phyloP scores from a whole-genome alignment of 257 asterid genomes.

The Lantana camara region DNA sequence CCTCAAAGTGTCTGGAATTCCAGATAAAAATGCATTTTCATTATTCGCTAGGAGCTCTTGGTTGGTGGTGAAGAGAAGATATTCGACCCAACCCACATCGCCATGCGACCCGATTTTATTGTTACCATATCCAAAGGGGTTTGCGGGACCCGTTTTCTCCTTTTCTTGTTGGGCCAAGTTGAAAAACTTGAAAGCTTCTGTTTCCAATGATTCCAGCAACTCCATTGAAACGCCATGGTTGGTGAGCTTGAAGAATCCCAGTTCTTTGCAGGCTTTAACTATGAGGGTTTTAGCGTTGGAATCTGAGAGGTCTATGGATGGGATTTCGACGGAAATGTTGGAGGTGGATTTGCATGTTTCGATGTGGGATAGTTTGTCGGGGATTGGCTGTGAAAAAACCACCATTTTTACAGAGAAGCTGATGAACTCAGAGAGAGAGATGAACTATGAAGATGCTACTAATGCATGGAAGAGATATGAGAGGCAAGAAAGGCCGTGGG shows the following conservation, averaged over 20 bases:
- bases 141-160: constrained; percentile 40
- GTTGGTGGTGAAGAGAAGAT: constrained; percentile 40
- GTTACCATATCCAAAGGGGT: constrained; percentile 44
- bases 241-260: constrained; percentile 49
- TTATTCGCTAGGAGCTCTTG: constrained; percentile 9
- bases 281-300: constrained; percentile 27
- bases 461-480: constrained; percentile 15
- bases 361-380: constrained; percentile 24
- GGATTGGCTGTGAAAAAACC: constrained; percentile 34
- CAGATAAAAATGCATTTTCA: constrained; percentile 21
- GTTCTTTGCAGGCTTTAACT: constrained; percentile 43
- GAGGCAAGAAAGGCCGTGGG: constrained; percentile 22
- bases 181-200: constrained; percentile 40
- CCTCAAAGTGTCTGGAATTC: constrained; percentile 39
- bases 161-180: constrained; percentile 32
- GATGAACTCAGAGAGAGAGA: not conserved
- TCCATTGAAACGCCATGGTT: constrained; percentile 49
- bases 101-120: constrained; percentile 48
- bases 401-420: constrained; percentile 29
- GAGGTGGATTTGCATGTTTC: constrained; percentile 41
- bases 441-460: not conserved
- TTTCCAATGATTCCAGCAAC: constrained; percentile 32
- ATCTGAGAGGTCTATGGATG: constrained; percentile 34
- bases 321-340: constrained; percentile 30
- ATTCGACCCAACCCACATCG: constrained; percentile 54